These are phyloP conservation scores for Lactarius vividus DNA, from an alignment of 768 basidiomycete species.

Conservation along the genomic window DNA sequence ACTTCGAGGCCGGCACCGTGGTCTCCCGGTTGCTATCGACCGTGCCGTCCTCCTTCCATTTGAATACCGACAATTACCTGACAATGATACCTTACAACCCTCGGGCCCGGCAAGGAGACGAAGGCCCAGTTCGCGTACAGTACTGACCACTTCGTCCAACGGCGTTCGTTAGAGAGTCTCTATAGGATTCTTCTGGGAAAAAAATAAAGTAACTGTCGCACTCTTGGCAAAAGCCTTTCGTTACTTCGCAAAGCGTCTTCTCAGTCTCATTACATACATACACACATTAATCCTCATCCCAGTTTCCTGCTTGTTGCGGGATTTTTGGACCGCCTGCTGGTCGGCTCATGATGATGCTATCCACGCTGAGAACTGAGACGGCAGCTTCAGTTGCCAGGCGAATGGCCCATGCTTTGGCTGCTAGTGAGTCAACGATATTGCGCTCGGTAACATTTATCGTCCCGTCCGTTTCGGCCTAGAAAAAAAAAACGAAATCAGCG, in stretches of 20 bases:
- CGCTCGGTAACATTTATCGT: conserved; percentile 60
- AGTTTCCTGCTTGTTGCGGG: conserved; percentile 82
- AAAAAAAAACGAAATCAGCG: conserved; percentile 6
- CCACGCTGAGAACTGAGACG: conserved; percentile 86
- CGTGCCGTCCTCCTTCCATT: conserved; percentile 79
- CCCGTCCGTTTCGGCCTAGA: conserved; percentile 73
- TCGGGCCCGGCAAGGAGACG: conserved; percentile 3
- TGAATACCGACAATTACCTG: conserved; percentile 42
- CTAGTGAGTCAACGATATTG: conserved; percentile 83
- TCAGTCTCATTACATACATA: background rate
- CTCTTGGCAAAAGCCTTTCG: background rate
- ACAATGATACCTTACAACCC: background rate
- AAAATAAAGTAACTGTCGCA: background rate
- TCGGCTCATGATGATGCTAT: conserved; percentile 97
- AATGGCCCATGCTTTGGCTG: conserved; percentile 88
- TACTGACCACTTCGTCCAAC: background rate
- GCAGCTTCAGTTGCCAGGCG: conserved; percentile 90
- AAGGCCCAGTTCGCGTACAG: conserved; percentile 5
- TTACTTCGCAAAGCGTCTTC: background rate
- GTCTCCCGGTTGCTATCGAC: conserved; percentile 84
- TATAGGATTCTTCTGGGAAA: too few relatives aligned
- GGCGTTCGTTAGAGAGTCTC: background rate
- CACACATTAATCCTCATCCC: conserved; percentile 66
- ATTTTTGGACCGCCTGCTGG: conserved; percentile 88
- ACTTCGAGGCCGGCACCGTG: conserved; percentile 91